phyloP scores from a whole-genome alignment of 2,329 filamentous ascomycete genomes.

The Trichoderma sp. region DNA sequence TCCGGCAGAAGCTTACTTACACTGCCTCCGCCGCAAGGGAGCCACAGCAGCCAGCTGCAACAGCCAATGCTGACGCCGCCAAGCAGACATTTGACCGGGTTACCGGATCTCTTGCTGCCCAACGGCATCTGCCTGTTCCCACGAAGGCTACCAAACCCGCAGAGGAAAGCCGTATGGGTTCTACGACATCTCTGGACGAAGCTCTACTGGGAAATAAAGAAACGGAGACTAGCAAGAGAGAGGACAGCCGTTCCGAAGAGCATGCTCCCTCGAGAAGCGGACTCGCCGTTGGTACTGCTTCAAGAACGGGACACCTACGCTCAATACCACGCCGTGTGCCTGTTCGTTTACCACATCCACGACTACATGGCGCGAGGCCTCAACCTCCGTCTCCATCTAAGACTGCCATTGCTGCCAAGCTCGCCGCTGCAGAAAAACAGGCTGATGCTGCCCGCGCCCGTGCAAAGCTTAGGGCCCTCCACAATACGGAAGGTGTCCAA shows the following conservation, averaged over 20 bases:
- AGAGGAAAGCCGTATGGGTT: conserved; percentile 28
- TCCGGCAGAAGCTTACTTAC: conserved; percentile 37
- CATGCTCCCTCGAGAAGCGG: not conserved
- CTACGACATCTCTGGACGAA: conserved; percentile 35
- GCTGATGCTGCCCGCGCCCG: conserved; percentile 61
- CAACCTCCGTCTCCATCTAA: conserved; percentile 59
- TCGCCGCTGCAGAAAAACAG: conserved; percentile 61
- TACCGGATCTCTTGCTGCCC: not conserved
- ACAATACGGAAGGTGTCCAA: conserved; percentile 34
- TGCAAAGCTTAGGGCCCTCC: conserved; percentile 58
- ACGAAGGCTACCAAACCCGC: not conserved
- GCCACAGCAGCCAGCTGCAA: conserved; percentile 38
- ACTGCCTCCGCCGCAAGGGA: conserved; percentile 48
- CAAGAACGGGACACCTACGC: not conserved
- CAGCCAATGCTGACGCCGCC: conserved; percentile 20
- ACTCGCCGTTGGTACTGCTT: not conserved
- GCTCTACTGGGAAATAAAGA: conserved; percentile 30
- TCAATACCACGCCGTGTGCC: conserved; percentile 20
- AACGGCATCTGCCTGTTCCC: not conserved
- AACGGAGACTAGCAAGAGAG: not conserved
- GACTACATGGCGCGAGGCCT: conserved; percentile 32
- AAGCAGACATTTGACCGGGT: not conserved
- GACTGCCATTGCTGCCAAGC: conserved; percentile 60
- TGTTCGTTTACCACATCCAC: conserved; percentile 34
- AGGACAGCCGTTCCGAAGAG: conserved; percentile 12